Conservation (phyloP, 441 rosid genomes). For the Breynia disticha region DNA sequence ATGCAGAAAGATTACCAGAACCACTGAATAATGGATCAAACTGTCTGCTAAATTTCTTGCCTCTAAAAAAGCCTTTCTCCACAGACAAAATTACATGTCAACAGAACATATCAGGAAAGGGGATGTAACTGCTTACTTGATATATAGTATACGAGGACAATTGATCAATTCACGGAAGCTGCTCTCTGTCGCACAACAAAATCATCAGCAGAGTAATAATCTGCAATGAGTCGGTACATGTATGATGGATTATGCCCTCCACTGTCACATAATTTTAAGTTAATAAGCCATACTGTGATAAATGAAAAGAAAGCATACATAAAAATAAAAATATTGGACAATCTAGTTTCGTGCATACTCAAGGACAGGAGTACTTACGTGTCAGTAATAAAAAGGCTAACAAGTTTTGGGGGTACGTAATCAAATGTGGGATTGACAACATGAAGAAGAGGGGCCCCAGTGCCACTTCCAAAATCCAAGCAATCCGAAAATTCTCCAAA, state of each 20-base stretch:
- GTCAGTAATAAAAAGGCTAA: slow-evolving; percentile 90
- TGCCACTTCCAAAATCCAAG: slow-evolving; percentile 63
- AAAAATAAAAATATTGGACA: no score
- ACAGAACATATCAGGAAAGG: background rate
- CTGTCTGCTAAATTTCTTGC: no score
- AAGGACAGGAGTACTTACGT: slow-evolving; percentile 51
- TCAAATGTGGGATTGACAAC: slow-evolving; percentile 93
- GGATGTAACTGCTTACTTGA: slow-evolving; percentile 11
- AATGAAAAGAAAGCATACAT: background rate
- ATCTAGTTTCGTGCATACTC: slow-evolving; percentile 1
- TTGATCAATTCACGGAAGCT: slow-evolving; percentile 28
- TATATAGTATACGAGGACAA: slow-evolving; percentile 2
- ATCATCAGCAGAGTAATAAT: slow-evolving; percentile 95
- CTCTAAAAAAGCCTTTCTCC: no score
- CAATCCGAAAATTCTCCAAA: slow-evolving; percentile 98
- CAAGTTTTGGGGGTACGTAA: slow-evolving; percentile 96
- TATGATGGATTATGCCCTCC: slow-evolving; percentile 98
- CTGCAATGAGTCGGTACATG: slow-evolving; percentile 93
- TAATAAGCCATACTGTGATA: background rate
- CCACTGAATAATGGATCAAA: no score
- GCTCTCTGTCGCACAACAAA: slow-evolving; percentile 55
- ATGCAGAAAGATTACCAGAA: no score
- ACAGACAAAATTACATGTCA: background rate
- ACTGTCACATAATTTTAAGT: slow-evolving; percentile 26
- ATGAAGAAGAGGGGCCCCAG: slow-evolving; percentile 71